phyloP scores from a whole-genome alignment of 2,329 filamentous ascomycete species.

The Blastomyces gilchristii region DNA sequence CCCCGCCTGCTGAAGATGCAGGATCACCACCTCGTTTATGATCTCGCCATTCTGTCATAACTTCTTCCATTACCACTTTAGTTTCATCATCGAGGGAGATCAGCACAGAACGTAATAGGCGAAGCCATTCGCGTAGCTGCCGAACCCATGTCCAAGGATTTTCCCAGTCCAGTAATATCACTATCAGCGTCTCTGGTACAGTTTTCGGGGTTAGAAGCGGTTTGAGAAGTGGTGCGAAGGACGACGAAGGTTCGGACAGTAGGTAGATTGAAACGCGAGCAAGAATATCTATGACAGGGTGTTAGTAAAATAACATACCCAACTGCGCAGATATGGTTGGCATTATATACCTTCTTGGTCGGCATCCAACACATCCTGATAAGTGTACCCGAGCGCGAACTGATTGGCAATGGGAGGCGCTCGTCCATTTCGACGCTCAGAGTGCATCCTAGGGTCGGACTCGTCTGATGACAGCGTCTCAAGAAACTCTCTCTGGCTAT shows the following conservation, averaged over 20 bases:
- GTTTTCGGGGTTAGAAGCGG: conserved; percentile 76
- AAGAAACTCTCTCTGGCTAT: conserved; percentile 75
- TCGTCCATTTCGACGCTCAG: conserved; percentile 43
- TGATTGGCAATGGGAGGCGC: conserved; percentile 77
- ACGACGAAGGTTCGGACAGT: conserved; percentile 70
- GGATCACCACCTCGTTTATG: conserved; percentile 55
- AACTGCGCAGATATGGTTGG: neutral
- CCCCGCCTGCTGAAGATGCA: conserved; percentile 43
- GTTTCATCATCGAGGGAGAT: conserved; percentile 63
- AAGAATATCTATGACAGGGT: conserved; percentile 57
- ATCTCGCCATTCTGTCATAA: conserved; percentile 70
- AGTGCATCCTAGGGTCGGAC: conserved; percentile 31
- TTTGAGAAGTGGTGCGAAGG: conserved; percentile 71
- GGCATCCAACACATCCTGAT: conserved; percentile 85
- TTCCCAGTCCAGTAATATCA: conserved; percentile 91
- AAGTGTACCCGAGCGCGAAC: conserved; percentile 88
- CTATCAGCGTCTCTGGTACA: conserved; percentile 75
- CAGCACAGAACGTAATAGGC: conserved; percentile 67
- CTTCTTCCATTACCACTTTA: conserved; percentile 76
- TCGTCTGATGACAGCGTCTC: conserved; percentile 45
- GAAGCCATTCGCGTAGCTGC: conserved; percentile 80
- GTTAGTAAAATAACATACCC: conserved; percentile 9
- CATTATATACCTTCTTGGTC: conserved; percentile 68
- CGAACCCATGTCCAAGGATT: conserved; percentile 88
- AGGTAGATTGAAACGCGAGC: conserved; percentile 83